phyloP scores from a whole-genome alignment of 441 rosid species.

The Erodium texanum region DNA sequence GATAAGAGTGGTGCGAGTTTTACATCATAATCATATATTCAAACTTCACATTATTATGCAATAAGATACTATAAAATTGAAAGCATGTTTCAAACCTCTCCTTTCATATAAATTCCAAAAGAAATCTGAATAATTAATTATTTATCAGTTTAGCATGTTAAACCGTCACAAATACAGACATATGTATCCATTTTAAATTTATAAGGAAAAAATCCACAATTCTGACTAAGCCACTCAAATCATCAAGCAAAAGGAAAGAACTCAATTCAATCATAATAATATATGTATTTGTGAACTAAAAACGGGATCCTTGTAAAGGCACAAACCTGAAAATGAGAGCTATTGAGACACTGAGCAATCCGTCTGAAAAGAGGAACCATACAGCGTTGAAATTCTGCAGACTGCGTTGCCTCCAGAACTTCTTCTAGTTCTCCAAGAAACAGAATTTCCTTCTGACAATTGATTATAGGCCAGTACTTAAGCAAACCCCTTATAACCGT shows the following conservation, averaged over 20 bases:
- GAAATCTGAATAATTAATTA: background rate
- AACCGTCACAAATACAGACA: background rate
- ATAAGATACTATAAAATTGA: background rate
- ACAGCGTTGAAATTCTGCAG: conserved; percentile 81
- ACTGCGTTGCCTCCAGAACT: conserved; percentile 83
- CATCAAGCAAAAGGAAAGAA: background rate
- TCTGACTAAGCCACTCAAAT: background rate
- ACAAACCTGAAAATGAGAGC: conserved; percentile 86
- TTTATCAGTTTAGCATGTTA: background rate
- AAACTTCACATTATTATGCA: background rate
- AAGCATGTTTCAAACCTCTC: background rate
- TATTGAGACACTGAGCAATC: conserved; percentile 81
- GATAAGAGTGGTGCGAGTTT: background rate
- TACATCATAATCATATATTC: background rate
- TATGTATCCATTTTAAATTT: background rate
- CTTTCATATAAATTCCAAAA: background rate
- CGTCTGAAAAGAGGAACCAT: conserved; percentile 82
- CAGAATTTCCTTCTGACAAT: conserved; percentile 83
- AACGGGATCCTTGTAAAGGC: conserved; percentile 6
- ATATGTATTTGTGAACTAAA: background rate
- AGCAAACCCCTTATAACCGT: conserved; percentile 79
- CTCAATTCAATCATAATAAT: background rate
- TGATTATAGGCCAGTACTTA: conserved; percentile 88
- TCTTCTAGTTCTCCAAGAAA: conserved; percentile 92
- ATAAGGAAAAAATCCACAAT: too few species aligned